phyloP scores from a whole-genome alignment of 2,329 filamentous ascomycete genomes.

The Hawksworthiomyces lignivorus region DNA sequence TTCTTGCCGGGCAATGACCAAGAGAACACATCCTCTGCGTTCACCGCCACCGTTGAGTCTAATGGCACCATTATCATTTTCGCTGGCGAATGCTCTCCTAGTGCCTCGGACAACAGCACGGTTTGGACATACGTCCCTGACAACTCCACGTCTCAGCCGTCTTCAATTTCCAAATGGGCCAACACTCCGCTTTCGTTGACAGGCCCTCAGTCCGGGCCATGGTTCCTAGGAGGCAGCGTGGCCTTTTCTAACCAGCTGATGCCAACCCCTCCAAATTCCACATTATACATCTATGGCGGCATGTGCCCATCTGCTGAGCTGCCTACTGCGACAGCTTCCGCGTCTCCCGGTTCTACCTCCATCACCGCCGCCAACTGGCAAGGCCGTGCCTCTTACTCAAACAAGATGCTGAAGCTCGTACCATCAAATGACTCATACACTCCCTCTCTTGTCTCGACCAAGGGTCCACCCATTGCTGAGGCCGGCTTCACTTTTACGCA shows the following conservation, averaged over 20 bases:
- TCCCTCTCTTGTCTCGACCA: conserved; percentile 30
- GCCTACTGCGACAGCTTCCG: conserved; percentile 19
- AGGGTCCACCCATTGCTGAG: conserved; percentile 66
- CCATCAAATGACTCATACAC: conserved; percentile 34
- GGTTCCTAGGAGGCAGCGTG: conserved; percentile 49
- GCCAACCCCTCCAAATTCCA: conserved; percentile 43
- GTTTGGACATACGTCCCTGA: conserved; percentile 58
- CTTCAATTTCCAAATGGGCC: neutral
- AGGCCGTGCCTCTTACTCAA: conserved; percentile 67
- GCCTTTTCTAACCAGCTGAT: conserved; percentile 58
- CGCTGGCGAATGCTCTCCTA: conserved; percentile 66
- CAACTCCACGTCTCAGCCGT: neutral
- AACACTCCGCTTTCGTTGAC: conserved; percentile 1
- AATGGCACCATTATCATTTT: conserved; percentile 67
- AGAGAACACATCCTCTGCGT: conserved; percentile 42
- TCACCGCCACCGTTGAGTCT: conserved; percentile 58
- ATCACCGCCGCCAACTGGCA: conserved; percentile 49
- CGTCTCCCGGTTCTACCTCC: conserved; percentile 20
- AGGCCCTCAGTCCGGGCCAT: conserved; percentile 28
- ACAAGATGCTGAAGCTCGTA: conserved; percentile 63
- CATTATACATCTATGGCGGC: conserved; percentile 74
- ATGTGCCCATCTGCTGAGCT: conserved; percentile 60
- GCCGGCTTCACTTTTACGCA: conserved; percentile 81
- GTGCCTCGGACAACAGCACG: conserved; percentile 16
- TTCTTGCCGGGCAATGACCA: conserved; percentile 45